Conservation (phyloP, 805 yeast genomes). For the Metschnikowia henanensis region DNA sequence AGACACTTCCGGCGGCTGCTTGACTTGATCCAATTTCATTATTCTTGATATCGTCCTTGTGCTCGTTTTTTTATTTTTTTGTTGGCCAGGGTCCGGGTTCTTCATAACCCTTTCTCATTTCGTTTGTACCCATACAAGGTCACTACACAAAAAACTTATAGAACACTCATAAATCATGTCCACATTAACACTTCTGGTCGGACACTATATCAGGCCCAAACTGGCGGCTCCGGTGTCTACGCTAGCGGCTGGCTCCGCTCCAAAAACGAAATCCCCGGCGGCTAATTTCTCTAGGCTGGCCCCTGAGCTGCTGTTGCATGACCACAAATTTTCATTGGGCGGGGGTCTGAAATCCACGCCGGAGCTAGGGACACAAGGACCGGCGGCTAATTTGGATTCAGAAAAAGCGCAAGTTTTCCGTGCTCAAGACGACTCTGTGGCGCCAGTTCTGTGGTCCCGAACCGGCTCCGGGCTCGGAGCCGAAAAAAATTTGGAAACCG, state of each 20-base stretch:
- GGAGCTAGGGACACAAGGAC: slow-evolving; percentile 1
- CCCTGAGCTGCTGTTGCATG: slow-evolving; percentile 1
- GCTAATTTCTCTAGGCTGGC: slow-evolving; percentile 3
- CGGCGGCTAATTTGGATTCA: background rate
- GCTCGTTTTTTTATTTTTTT: background rate
- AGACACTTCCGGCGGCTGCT: no score
- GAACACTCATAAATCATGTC: slow-evolving; percentile 10
- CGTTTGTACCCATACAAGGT: background rate
- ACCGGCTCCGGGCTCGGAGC: background rate
- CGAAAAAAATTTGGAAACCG: no score
- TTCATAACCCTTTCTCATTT: background rate
- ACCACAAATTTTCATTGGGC: background rate
- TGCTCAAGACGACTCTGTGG: slow-evolving; percentile 8
- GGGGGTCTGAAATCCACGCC: slow-evolving; percentile 6
- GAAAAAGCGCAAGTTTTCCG: background rate
- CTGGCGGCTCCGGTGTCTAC: slow-evolving; percentile 2
- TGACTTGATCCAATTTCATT: no score
- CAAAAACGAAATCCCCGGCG: background rate
- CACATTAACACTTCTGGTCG: slow-evolving; percentile 19
- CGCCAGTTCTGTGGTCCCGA: slow-evolving; percentile 10
- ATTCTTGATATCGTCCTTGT: background rate
- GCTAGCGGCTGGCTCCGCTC: slow-evolving; percentile 8
- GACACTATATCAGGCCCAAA: slow-evolving; percentile 15
- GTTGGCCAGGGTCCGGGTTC: no score
- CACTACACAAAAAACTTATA: background rate